Evolutionary conservation across 352 stramenopile genomes (phyloP), one percentile per base, ranked within the genome.

Genomic region (Thalassiosira tumida): DNA sequence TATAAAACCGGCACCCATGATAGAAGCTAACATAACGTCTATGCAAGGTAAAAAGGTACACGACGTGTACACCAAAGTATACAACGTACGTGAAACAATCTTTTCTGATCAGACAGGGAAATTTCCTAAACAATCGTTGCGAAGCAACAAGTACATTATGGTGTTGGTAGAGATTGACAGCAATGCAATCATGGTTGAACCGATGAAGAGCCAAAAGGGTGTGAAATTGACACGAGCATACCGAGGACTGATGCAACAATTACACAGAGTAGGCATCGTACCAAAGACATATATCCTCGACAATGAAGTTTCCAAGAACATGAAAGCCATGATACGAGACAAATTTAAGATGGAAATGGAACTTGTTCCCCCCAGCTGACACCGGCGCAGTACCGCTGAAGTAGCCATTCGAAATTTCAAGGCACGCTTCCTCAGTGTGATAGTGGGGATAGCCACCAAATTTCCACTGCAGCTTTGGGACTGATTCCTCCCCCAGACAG

Each of bases 111-210:
- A 88, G 79, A 87, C 89, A 24, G 86, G 89, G 6, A 35, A 33
- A 21, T 87, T 92, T 38, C 81, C 73, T 41, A 40, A 81, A n/a
- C 47, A 33, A 17, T 94, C 89, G 26, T 72, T 15, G 47, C 31
- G 31, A 37, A 86, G 89, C n/a, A 87, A 92, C 43, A 4, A 84
- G 31, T 91, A 95, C 43, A 43, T 94, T 4, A 69, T 93, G 5
- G 64, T 95, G n/a, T 26, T 92, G 0, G 93, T 93, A 47, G 75
- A 87, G 35, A 81, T 87, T 29, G 85, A 95, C 74, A 83, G 38
- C 37, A 95, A 93, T 76, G 29, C 40, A 37, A 93, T 95, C 35
- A 62, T 69, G 1, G 41, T 43, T 10, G 47, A 82, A 17, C 85
- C 89, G 38, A 84, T 94, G 0, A 69, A 38, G 33, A 89, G 59